Base-by-base conservation (phyloP, 805 yeast genomes). In the Yarrowia keelungensis region DNA sequence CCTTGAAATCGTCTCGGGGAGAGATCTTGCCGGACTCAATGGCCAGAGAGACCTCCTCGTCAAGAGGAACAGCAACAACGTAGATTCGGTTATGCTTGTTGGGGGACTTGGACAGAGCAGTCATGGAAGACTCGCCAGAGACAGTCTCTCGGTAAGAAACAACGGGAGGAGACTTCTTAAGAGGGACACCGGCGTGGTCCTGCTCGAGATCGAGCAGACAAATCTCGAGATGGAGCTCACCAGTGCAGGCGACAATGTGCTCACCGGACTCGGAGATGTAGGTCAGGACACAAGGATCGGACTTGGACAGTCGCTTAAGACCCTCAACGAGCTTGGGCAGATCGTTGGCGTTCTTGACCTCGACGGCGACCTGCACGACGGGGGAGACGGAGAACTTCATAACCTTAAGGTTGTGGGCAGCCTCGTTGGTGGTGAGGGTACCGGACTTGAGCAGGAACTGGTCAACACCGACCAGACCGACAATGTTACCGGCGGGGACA, bases 351-450 rank as follows among this genome's bases (percentile, higher is more conserved):
- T 95, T 95, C 91, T 94, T 94, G 81, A 95, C 99, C 84, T 94
- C 98, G 81, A 94, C 99, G 80, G 99, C 98, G 79, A 94, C 99
- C 87, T 93, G 91, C 77, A 94, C 99, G 86, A 94, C 99, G 80
- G 99, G 99, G 73, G 98, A 94, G 81, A 94, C 99, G 81, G 97
- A 92, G 96, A 94, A 94, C 85, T 93, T 94, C 99, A 94, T 94
- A 80, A 94, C 98, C 91, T 92, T 93, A 92, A 94, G 86, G 95
- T 94, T 94, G 95, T 95, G 98, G 77, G 99, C 90, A 78, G 91
- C 83, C 83, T 95, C 98, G 81, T 84, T 85, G 82, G 98, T 94
- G 86, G 99, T 95, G 80, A 94, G 86, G 79, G 99, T 94, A 92
- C 98, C 99, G 80, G 97, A 91, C 87, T 94, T 94, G 85, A 94